Conservation (phyloP, 2,329 filamentous ascomycete genomes). For the Diaporthe sp. region DNA sequence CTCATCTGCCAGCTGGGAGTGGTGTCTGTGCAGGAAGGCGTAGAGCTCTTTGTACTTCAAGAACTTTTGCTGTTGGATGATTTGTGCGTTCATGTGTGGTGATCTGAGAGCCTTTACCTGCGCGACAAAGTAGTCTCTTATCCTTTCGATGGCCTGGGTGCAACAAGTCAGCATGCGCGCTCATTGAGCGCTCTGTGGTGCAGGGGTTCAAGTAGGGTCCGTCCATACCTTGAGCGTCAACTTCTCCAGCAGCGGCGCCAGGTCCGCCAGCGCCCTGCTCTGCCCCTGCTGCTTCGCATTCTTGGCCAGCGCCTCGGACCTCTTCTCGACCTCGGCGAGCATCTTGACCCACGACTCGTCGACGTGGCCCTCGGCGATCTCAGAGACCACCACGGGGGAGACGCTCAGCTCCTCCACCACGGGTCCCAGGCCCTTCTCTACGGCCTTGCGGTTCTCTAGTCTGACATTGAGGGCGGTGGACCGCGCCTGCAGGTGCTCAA, state of each 20-base stretch:
- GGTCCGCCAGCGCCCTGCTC: constrained; percentile 84
- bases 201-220: neutral
- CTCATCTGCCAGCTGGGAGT: constrained; percentile 87
- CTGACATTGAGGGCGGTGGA: constrained; percentile 87
- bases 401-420: constrained; percentile 93
- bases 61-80: constrained; percentile 95
- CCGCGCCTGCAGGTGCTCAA: constrained; percentile 90
- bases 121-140: constrained; percentile 92
- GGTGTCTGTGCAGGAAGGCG: constrained; percentile 85
- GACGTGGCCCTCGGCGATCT: constrained; percentile 89
- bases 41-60: constrained; percentile 91
- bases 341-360: constrained; percentile 91
- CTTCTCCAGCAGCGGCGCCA: constrained; percentile 87
- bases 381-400: constrained; percentile 84
- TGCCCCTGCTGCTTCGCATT: constrained; percentile 72
- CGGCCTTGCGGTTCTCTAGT: constrained; percentile 88
- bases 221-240: constrained; percentile 80
- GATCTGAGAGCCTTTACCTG: constrained; percentile 96
- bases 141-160: constrained; percentile 84
- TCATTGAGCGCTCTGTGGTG: neutral
- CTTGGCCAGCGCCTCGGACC: constrained; percentile 79
- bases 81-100: constrained; percentile 96
- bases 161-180: constrained; percentile 14
- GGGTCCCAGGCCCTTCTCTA: constrained; percentile 89
- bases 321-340: constrained; percentile 86